These are phyloP conservation scores for Auriculariales sp. DNA, from an alignment of 768 basidiomycete genomes.

Conservation along the genomic window DNA sequence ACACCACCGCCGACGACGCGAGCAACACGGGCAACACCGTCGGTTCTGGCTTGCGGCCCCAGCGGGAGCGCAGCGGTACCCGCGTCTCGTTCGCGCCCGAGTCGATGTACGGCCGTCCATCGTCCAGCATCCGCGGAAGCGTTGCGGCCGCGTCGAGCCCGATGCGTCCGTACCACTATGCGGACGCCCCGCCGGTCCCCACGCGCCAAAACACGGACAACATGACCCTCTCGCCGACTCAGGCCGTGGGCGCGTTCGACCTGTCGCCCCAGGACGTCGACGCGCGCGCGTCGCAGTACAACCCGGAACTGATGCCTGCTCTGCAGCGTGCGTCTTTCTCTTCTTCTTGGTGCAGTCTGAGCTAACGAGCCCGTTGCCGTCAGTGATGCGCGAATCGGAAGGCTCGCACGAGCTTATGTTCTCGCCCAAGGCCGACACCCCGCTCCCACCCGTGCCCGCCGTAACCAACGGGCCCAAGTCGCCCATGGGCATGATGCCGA, in stretches of 20 bases:
- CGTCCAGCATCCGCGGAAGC: constrained; percentile 24
- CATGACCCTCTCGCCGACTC: constrained; percentile 26
- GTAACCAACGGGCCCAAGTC: constrained; percentile 16
- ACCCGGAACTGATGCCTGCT: constrained; percentile 43
- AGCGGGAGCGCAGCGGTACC: constrained; percentile 16
- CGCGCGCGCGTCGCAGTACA: constrained; percentile 29
- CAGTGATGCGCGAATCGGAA: constrained; percentile 47
- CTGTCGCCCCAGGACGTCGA: constrained; percentile 24
- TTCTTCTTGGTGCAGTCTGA: background rate
- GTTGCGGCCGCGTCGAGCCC: constrained; percentile 24
- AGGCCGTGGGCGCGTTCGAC: constrained; percentile 25
- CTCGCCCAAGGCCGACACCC: background rate
- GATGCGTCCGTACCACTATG: constrained; percentile 29
- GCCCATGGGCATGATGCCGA: constrained; percentile 20
- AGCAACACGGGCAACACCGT: background rate
- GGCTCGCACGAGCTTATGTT: background rate
- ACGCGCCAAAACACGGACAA: constrained; percentile 10
- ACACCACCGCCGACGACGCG: too few relatives aligned
- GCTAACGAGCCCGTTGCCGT: background rate
- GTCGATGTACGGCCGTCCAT: constrained; percentile 11
- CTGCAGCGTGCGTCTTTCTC: constrained; percentile 36
- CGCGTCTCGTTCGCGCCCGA: constrained; percentile 61
- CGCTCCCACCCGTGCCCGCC: constrained; percentile 3
- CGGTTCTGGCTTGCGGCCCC: background rate
- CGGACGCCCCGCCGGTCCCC: constrained; percentile 28